These are phyloP conservation scores for Xylariaceae sp. DNA, from an alignment of 2,329 filamentous ascomycete species.

Conservation along the genomic window DNA sequence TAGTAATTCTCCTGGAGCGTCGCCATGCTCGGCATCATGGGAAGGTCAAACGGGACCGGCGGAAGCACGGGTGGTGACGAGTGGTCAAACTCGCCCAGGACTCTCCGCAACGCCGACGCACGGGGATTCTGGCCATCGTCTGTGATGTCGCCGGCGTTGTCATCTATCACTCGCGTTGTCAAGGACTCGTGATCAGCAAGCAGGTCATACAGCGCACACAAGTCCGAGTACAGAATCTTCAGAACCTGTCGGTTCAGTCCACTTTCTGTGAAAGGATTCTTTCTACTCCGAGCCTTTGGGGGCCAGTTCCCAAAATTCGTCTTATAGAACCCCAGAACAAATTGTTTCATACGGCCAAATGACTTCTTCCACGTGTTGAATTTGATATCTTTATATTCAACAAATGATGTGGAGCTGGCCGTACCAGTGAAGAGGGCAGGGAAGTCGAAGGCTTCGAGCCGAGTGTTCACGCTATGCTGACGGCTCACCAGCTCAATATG, in stretches of 20 bases:
- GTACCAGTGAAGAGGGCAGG: constrained; percentile 84
- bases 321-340: constrained; percentile 65
- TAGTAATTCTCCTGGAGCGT: constrained; percentile 62
- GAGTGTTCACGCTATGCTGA: constrained; percentile 64
- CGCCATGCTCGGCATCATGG: constrained; percentile 67
- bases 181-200: constrained; percentile 74
- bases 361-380: constrained; percentile 80
- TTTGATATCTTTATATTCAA: constrained; percentile 71
- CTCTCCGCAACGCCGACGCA: constrained; percentile 67
- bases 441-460: constrained; percentile 86
- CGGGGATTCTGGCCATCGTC: constrained; percentile 56
- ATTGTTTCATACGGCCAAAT: constrained; percentile 71
- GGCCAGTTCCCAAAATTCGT: constrained; percentile 69
- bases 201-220: constrained; percentile 83
- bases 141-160: constrained; percentile 52
- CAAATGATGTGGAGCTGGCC: constrained; percentile 74
- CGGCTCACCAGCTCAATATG: constrained; percentile 74
- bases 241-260: constrained; percentile 83
- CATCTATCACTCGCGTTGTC: constrained; percentile 74
- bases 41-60: constrained; percentile 85
- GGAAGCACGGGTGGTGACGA: constrained; percentile 86
- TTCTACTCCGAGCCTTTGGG: constrained; percentile 85
- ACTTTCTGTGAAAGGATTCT: constrained; percentile 81
- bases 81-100: constrained; percentile 84
- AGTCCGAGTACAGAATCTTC: constrained; percentile 77